Percentiles rank a stretch among this genome's conserved stretches.
phyloP scores from a whole-genome alignment of 2,329 filamentous ascomycete species.

The Epichloe aotearoae region DNA sequence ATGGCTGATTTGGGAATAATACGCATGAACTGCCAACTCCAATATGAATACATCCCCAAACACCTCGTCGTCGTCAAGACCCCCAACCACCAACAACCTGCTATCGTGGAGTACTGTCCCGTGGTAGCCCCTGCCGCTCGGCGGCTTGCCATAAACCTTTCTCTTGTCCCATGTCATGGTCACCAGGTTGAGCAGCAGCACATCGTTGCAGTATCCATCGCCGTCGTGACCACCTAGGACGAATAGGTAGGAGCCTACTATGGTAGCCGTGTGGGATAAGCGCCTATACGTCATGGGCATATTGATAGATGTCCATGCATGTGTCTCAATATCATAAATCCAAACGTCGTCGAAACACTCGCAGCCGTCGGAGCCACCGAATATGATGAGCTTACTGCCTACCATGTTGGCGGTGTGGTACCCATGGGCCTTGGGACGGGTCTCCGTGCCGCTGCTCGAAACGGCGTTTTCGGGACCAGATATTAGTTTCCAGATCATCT shows the following conservation, averaged over 20 bases:
- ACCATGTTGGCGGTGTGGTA: conserved; percentile 66
- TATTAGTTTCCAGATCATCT: conserved; percentile 57
- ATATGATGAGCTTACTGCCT: conserved; percentile 58
- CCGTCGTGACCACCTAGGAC: conserved; percentile 59
- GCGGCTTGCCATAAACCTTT: conserved; percentile 49
- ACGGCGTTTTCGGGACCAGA: conserved; percentile 31
- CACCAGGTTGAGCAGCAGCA: conserved; percentile 54
- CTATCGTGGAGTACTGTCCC: conserved; percentile 53
- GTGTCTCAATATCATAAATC: conserved; percentile 55
- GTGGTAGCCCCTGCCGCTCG: conserved; percentile 53
- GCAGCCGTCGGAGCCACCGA: conserved; percentile 55
- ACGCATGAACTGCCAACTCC: conserved; percentile 56
- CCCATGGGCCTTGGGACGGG: conserved; percentile 48
- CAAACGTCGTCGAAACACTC: conserved; percentile 63
- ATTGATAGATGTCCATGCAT: conserved; percentile 44
- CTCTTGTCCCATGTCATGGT: conserved; percentile 63
- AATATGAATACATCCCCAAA: conserved; percentile 56
- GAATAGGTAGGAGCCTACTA: conserved; percentile 58
- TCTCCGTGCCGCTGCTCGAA: conserved; percentile 18
- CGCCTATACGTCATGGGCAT: conserved; percentile 50
- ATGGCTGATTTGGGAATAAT: conserved; percentile 62
- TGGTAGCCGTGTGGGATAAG: conserved; percentile 54
- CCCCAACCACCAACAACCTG: conserved; percentile 52
- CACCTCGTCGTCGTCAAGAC: conserved; percentile 54
- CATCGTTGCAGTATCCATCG: conserved; percentile 55